These are phyloP conservation scores for Sicyos baderoa DNA, from an alignment of 306 rosid species.

Conservation along the genomic window DNA sequence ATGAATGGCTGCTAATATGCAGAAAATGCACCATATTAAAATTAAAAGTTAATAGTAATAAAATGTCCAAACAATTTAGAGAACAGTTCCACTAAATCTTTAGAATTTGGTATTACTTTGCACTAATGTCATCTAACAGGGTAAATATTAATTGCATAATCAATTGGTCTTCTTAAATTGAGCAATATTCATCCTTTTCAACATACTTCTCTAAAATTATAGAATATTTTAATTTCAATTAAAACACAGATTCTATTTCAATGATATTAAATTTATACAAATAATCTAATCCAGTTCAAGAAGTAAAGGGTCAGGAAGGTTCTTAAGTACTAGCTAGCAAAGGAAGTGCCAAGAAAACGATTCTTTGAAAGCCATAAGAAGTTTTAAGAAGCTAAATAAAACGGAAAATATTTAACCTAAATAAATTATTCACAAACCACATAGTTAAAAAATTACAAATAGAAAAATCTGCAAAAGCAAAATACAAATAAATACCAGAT, in stretches of 20 bases:
- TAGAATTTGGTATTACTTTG: not conserved
- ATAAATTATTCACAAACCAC: no score
- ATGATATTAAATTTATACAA: not conserved
- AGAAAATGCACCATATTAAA: constrained; percentile 6
- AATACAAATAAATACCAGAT: no score
- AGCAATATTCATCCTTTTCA: not conserved
- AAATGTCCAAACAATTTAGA: not conserved
- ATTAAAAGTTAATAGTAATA: not conserved
- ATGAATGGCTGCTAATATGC: constrained; percentile 3
- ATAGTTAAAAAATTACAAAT: no score
- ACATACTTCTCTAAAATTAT: not conserved
- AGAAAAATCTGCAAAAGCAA: no score
- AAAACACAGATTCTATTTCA: not conserved
- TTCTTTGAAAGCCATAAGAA: no score
- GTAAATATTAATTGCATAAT: not conserved
- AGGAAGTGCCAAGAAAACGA: no score
- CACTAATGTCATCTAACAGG: not conserved
- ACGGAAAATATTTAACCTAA: no score
- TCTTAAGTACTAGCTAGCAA: no score
- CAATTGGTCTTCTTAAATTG: constrained; percentile 1
- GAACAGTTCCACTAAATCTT: not conserved
- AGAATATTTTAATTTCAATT: not conserved
- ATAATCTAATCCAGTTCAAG: no score
- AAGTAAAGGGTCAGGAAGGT: no score
- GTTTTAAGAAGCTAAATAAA: no score